Conservation (phyloP, 2,329 filamentous ascomycete genomes). For the Epichloe gansuensis region DNA sequence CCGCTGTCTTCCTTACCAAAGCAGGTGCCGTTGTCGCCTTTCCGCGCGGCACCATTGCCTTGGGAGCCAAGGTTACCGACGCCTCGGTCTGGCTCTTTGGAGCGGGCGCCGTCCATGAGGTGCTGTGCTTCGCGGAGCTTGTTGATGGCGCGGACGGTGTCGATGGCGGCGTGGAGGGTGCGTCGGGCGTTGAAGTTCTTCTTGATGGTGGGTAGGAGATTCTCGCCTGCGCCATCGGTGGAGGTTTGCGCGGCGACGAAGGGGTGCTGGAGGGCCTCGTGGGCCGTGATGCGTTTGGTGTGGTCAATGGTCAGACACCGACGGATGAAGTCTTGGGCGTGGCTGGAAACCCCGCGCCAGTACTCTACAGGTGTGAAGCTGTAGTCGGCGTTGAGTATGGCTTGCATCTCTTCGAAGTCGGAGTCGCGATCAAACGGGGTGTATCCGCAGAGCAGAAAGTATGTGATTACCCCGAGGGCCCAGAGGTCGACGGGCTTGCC, state of each 20-base stretch:
- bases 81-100: slow-evolving; percentile 35
- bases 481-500: slow-evolving; percentile 97
- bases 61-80: slow-evolving; percentile 7
- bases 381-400: slow-evolving; percentile 93
- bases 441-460: slow-evolving; percentile 95
- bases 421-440: slow-evolving; percentile 96
- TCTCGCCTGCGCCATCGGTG: slow-evolving; percentile 39
- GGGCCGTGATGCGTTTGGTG: slow-evolving; percentile 75
- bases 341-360: slow-evolving; percentile 84
- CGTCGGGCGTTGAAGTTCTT: slow-evolving; percentile 63
- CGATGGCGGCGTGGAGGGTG: slow-evolving; percentile 58
- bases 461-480: slow-evolving; percentile 97
- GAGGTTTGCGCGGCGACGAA: slow-evolving; percentile 46
- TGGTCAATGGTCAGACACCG: slow-evolving; percentile 87
- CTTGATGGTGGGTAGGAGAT: slow-evolving; percentile 56
- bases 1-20: slow-evolving; percentile 34
- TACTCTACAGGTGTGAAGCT: slow-evolving; percentile 89
- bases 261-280: slow-evolving; percentile 58
- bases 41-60: slow-evolving; percentile 14
- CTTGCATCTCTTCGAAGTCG: slow-evolving; percentile 99
- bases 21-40: slow-evolving; percentile 35
- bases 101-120: slow-evolving; percentile 43
- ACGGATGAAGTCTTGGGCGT: slow-evolving; percentile 84
- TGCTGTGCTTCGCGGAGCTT: slow-evolving; percentile 54
- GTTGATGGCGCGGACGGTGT: slow-evolving; percentile 60